These are phyloP conservation scores for Irineochytrium annulatum DNA, from an alignment of 192 early-diverging fungal species.

Conservation along the genomic window DNA sequence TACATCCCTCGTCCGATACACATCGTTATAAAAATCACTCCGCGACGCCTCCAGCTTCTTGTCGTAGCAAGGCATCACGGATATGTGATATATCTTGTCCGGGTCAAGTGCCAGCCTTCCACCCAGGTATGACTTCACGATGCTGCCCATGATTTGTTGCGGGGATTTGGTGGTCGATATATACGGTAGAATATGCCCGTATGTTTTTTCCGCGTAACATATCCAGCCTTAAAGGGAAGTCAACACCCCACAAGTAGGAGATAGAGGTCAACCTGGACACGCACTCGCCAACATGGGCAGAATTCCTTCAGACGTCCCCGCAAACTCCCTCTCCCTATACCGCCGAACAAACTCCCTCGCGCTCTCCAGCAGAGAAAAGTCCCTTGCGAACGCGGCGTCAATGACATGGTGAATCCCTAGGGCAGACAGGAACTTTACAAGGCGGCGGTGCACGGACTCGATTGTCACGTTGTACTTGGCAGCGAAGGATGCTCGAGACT, in stretches of 20 bases:
- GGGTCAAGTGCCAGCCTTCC: slow-evolving; percentile 57
- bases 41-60: slow-evolving; percentile 98
- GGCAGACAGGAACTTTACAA: slow-evolving; percentile 63
- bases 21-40: slow-evolving; percentile 80
- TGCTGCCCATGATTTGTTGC: slow-evolving; percentile 93
- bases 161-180: slow-evolving; percentile 92
- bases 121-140: slow-evolving; percentile 83
- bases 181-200: slow-evolving; percentile 80
- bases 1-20: slow-evolving; percentile 82
- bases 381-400: slow-evolving; percentile 85
- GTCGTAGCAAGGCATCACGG: slow-evolving; percentile 98
- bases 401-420: slow-evolving; percentile 84
- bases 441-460: slow-evolving; percentile 62
- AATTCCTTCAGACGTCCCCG: slow-evolving; percentile 23
- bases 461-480: slow-evolving; percentile 73
- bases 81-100: slow-evolving; percentile 84
- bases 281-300: slow-evolving; percentile 53
- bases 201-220: slow-evolving; percentile 99
- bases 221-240: slow-evolving; percentile 70
- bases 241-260: not conserved
- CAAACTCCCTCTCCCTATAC: slow-evolving; percentile 36
- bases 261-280: slow-evolving; percentile 40
- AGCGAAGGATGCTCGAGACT: slow-evolving; percentile 85
- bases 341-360: slow-evolving; percentile 86
- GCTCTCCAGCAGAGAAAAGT: slow-evolving; percentile 78